These are phyloP conservation scores for Zychaea mexicana DNA, from an alignment of 371 early-diverging fungal genomes.

Conservation along the genomic window DNA sequence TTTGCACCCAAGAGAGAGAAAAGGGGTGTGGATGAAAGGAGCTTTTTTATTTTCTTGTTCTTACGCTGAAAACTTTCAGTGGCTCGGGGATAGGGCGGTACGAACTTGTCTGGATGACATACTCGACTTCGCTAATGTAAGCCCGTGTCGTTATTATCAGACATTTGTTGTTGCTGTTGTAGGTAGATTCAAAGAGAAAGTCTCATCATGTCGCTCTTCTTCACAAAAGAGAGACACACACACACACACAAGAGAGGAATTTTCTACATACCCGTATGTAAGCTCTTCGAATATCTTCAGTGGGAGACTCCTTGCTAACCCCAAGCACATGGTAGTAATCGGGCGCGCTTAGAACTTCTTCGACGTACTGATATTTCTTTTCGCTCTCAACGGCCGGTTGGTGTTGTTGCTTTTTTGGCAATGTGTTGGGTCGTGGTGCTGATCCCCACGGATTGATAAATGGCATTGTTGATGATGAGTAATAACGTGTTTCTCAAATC, in stretches of 20 bases:
- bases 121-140: conserved; percentile 39
- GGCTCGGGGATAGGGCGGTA: conserved; percentile 29
- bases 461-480: neutral
- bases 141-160: too few relatives aligned
- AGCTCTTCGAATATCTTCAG: conserved; percentile 45
- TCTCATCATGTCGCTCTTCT: too few relatives aligned
- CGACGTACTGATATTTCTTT: conserved; percentile 41
- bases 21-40: neutral
- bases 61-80: conserved; percentile 48
- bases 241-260: too few relatives aligned
- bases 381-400: neutral
- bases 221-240: too few relatives aligned
- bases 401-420: conserved; percentile 19
- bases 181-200: too few relatives aligned
- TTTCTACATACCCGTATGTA: conserved; percentile 38
- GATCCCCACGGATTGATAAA: neutral
- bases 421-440: neutral
- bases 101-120: conserved; percentile 51
- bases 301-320: conserved; percentile 25
- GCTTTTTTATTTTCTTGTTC: neutral
- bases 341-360: conserved; percentile 37
- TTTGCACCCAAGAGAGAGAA: too few relatives aligned
- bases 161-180: too few relatives aligned
- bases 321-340: conserved; percentile 42
- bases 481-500: too few relatives aligned